Evolutionary conservation across 2,329 filamentous ascomycete genomes (phyloP).

Genomic region (Ophiostoma ulmi): DNA sequence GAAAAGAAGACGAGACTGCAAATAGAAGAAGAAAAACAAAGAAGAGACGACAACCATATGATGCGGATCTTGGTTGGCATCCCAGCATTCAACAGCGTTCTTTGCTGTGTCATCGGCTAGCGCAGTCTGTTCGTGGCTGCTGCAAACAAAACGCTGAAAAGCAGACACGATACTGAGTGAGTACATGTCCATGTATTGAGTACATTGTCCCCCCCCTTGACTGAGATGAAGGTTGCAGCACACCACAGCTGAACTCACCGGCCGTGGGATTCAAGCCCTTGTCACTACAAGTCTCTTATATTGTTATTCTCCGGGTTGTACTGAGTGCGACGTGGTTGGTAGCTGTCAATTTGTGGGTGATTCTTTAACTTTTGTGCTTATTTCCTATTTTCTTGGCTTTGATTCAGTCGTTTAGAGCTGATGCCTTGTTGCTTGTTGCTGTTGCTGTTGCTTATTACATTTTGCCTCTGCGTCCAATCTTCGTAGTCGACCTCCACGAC

Average conservation of each 20-base stretch:
- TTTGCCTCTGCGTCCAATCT: background rate
- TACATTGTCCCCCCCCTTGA: background rate
- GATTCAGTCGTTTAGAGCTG: no score
- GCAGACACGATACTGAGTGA: background rate
- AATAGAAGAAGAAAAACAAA: background rate
- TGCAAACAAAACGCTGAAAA: background rate
- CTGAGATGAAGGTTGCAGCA: background rate
- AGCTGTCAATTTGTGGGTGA: background rate
- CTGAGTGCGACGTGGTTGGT: background rate
- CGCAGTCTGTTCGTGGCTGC: background rate
- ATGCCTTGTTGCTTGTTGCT: no score
- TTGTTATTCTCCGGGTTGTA: background rate
- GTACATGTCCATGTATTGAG: background rate
- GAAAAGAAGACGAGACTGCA: background rate
- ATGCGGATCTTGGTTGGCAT: constrained; percentile 4
- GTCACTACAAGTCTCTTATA: background rate
- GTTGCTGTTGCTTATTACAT: no score
- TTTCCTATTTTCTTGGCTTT: background rate
- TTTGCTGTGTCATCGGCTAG: background rate
- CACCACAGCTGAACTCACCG: constrained; percentile 6
- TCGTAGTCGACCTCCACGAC: background rate
- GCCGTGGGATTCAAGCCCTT: constrained; percentile 7
- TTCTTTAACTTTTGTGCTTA: no score
- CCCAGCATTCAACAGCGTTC: background rate
- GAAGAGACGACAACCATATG: constrained; percentile 2